Base-by-base conservation (phyloP, 306 rosid genomes). In the Pterocarpus santalinus region DNA sequence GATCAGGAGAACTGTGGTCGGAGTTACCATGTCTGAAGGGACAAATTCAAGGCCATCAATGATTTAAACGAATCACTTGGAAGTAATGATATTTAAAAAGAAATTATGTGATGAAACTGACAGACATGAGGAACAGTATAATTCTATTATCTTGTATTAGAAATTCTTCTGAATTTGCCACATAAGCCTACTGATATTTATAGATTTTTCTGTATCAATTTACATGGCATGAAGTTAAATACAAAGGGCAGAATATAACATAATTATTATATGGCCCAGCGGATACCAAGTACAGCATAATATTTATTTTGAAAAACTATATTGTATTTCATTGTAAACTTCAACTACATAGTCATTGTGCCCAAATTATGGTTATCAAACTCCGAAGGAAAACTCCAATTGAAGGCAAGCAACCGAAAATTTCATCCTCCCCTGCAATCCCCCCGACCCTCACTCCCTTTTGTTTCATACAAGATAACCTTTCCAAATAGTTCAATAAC, bases 11-110 rank as follows among this genome's bases (percentile, higher is more conserved):
- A 69, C 72, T 83, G 41, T 43, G 81, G 22, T 85, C 85, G 3
- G 85, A 78, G 82, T 81, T 79, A 57, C 88, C 75, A 28, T 73
- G 72, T 75, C 97, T 86, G 90, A 80, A 77, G 66, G 34, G 61
- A 79, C 49, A 58, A 53, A 77, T 47, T 36, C 66, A 86, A 43
- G 77, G 56, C 15, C 49, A 70, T 69, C 36, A 81, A 52, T 38
- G 70, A 63, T 58, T 75, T 55, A 75, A 43, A 70, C 35, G 61
- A 78, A 78, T 51, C 43, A 66, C 35, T 56, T 71, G 34, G n/a
- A 36, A 75, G 32, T 52, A 47, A 51, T 15, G 16, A 47, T 30
- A 47, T 22, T 55, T 35, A 49, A 44, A 61, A 49, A 34, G 38
- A 46, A 70, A 69, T 52, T 28, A 61, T 8, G 68, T 16, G 16